phyloP scores from a whole-genome alignment of 768 basidiomycete genomes.

The Serendipita indica region DNA sequence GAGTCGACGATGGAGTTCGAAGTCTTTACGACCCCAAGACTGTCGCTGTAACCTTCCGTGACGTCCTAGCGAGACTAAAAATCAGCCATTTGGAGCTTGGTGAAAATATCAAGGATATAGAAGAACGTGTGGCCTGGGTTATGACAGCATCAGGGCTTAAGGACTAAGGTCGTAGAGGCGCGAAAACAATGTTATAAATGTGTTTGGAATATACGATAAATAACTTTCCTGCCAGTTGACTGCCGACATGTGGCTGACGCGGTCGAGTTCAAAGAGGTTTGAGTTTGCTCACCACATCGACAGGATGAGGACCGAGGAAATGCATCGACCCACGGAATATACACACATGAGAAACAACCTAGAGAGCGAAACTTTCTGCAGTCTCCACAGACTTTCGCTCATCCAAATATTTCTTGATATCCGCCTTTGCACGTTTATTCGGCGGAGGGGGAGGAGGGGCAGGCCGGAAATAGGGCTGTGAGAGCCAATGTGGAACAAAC shows the following conservation, averaged over 20 bases:
- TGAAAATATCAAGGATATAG: slow-evolving; percentile 27
- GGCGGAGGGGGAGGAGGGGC: slow-evolving; percentile 14
- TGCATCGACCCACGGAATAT: too few species aligned
- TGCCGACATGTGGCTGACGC: too few species aligned
- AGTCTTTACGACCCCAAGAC: slow-evolving; percentile 32
- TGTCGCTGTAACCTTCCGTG: slow-evolving; percentile 22
- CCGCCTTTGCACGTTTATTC: neutral
- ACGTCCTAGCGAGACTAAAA: slow-evolving; percentile 27
- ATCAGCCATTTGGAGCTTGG: slow-evolving; percentile 36
- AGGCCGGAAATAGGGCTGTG: slow-evolving; percentile 55
- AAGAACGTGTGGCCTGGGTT: slow-evolving; percentile 16
- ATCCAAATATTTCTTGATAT: neutral
- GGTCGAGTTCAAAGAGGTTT: too few species aligned
- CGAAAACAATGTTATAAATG: too few species aligned
- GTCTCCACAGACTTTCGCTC: too few species aligned
- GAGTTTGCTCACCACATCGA: too few species aligned
- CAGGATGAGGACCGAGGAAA: too few species aligned
- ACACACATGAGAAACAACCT: too few species aligned
- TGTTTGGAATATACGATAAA: too few species aligned
- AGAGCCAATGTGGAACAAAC: slow-evolving; percentile 50
- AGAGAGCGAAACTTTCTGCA: too few species aligned
- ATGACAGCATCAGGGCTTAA: neutral
- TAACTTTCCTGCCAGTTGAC: too few species aligned
- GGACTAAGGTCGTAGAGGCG: too few species aligned
- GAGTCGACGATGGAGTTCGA: slow-evolving; percentile 49